These are phyloP conservation scores for Colletotrichum eremochloae DNA, from an alignment of 2,329 filamentous ascomycete species.

Conservation along the genomic window DNA sequence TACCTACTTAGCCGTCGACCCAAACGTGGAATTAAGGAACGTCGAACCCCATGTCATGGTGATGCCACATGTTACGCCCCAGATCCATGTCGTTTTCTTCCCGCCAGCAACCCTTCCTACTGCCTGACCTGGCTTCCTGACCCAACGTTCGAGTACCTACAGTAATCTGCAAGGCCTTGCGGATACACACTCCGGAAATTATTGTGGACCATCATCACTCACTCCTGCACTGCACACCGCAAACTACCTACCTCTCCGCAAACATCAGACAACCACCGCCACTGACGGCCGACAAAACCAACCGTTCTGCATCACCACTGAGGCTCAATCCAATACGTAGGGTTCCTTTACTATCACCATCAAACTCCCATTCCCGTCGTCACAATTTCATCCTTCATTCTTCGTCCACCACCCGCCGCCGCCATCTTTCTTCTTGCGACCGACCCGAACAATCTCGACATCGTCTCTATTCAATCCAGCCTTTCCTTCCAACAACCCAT, in stretches of 20 bases:
- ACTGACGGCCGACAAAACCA: slow-evolving; percentile 16
- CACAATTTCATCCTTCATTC: background rate
- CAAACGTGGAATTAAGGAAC: slow-evolving; percentile 33
- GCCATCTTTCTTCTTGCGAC: no score
- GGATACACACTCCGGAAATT: background rate
- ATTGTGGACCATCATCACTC: background rate
- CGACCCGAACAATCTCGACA: slow-evolving; percentile 4
- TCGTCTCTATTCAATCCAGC: slow-evolving; percentile 6
- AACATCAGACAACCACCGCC: slow-evolving; percentile 28
- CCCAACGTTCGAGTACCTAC: background rate
- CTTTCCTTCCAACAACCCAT: background rate
- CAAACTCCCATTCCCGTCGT: background rate
- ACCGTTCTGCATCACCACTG: background rate
- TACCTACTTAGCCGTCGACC: slow-evolving; percentile 9
- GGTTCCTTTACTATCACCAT: background rate
- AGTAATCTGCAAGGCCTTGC: background rate
- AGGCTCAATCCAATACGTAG: no score
- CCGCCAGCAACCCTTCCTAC: background rate
- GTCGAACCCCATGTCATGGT: slow-evolving; percentile 39
- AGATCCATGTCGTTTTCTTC: slow-evolving; percentile 32
- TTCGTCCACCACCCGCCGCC: background rate
- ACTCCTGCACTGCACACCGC: slow-evolving; percentile 17
- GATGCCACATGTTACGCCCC: slow-evolving; percentile 39
- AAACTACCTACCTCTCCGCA: background rate
- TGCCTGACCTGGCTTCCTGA: slow-evolving; percentile 15